Base-by-base conservation (phyloP, 768 basidiomycete species). In the Amyloporia xantha region DNA sequence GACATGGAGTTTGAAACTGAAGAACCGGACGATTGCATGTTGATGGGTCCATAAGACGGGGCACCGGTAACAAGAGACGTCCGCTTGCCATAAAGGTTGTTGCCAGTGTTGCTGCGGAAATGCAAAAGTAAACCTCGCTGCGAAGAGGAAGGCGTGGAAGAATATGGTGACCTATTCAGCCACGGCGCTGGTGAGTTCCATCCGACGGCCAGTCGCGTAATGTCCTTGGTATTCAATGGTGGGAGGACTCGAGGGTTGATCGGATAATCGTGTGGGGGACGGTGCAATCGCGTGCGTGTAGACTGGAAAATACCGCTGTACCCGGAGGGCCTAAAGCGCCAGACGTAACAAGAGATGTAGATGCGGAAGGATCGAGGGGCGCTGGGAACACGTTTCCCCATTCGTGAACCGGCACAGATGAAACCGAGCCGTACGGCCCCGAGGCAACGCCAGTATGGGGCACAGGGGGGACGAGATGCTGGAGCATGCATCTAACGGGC, bases 91-190 rank as follows among this genome's bases (percentile, higher is more conserved):
- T 53, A 60, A 4, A 62, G 50, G 15, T 44, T 35, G n/a, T n/a
- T n/a, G n/a, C n/a, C n/a, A 24, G 58, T 36, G 19, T 54, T 51
- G 10, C 59, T 49, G n/a, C 55, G 57, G 15, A 59, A 86, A 86
- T 23, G 82, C 75, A 28, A 78, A 72, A 68, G 81, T 81, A 70
- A 88, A 78, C 41, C 78, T 75, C 52, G 81, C 79, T 23, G 85
- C 77, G 52, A 53, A 9, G 56, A 49, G 10, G 17, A 47, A 11
- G 62, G 53, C 13, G 58, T 44, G 35, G 55, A 53, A 10, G 62
- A 51, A 41, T 62, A 61, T 20, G 59, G 55, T 12, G 59, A 58
- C 37, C 59, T 50, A 51, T 58, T 58, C 36, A 59, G 52, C 58
- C 62, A 63, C 13, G 52, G 52, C 3, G 42, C 25, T 3, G 50